phyloP scores from a whole-genome alignment of 2,329 filamentous ascomycete species.

The Pseudopyrenochaeta lycopersici region DNA sequence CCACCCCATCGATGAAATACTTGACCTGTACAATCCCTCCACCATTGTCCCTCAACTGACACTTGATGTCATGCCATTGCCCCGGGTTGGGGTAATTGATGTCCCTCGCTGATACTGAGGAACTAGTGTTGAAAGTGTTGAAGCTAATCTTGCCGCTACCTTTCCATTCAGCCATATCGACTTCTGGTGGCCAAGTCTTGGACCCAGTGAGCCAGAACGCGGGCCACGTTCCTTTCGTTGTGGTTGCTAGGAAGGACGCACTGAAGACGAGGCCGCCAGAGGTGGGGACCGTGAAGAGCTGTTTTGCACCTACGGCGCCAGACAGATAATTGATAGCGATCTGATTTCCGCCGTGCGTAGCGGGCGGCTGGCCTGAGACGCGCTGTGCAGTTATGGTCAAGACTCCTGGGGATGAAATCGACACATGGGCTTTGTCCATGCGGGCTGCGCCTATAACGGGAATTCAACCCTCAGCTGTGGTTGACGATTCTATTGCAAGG shows the following conservation, averaged over 20 bases:
- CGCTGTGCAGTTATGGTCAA: slow-evolving; percentile 60
- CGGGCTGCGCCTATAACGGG: slow-evolving; percentile 54
- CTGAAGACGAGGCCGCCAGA: slow-evolving; percentile 52
- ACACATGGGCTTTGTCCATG: slow-evolving; percentile 60
- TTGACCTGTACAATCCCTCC: slow-evolving; percentile 62
- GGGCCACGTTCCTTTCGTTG: slow-evolving; percentile 59
- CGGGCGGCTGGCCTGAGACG: slow-evolving; percentile 52
- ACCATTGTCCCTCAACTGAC: slow-evolving; percentile 59
- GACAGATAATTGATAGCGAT: slow-evolving; percentile 62
- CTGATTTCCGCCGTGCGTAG: slow-evolving; percentile 38
- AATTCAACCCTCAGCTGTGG: background rate
- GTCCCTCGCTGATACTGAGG: slow-evolving; percentile 57
- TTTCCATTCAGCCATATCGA: slow-evolving; percentile 70
- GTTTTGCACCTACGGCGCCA: slow-evolving; percentile 57
- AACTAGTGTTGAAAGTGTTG: slow-evolving; percentile 64
- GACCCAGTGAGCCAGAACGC: slow-evolving; percentile 68
- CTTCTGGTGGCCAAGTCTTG: slow-evolving; percentile 66
- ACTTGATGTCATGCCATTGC: slow-evolving; percentile 61
- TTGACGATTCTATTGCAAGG: background rate
- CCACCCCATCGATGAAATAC: slow-evolving; percentile 63
- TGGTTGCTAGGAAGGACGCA: slow-evolving; percentile 52
- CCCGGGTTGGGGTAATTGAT: slow-evolving; percentile 58
- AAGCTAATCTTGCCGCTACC: slow-evolving; percentile 64
- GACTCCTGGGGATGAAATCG: slow-evolving; percentile 48
- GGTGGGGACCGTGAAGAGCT: slow-evolving; percentile 51